A percentile compares a stretch with the other conserved stretches of the same genome.
Evolutionary conservation across 108 stramenopile genomes (phyloP).

Genomic region (Fragilariopsis cylindrus): DNA sequence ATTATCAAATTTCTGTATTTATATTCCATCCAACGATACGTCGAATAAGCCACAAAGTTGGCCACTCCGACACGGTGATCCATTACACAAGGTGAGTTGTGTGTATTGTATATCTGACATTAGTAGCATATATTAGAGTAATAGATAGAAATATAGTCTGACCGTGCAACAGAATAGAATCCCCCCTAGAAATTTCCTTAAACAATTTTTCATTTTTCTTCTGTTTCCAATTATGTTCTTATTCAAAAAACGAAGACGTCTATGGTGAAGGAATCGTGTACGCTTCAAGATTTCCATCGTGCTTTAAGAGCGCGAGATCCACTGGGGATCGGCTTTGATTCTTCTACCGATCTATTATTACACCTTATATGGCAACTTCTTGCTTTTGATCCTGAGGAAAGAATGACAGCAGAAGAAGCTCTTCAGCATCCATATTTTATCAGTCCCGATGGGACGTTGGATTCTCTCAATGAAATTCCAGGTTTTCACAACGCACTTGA

Average conservation of each 20-base stretch:
- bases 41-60: constrained; percentile 38
- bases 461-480: constrained; percentile 25
- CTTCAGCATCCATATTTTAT: constrained; percentile 78
- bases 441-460: constrained; percentile 17
- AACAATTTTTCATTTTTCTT: background rate
- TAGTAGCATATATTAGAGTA: no score
- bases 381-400: constrained; percentile 69
- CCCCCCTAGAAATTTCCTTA: no score
- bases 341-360: constrained; percentile 56
- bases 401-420: constrained; percentile 70
- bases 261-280: constrained; percentile 57
- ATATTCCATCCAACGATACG: constrained; percentile 44
- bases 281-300: constrained; percentile 78
- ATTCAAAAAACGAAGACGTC: constrained; percentile 7
- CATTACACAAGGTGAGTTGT: constrained; percentile 46
- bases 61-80: constrained; percentile 72
- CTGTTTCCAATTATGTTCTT: background rate
- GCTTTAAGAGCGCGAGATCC: constrained; percentile 80
- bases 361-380: constrained; percentile 82
- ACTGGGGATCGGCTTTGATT: constrained; percentile 77
- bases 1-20: constrained; percentile 85
- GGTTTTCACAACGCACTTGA: constrained; percentile 68
- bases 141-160: no score
- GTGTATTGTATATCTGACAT: no score
- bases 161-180: no score